A percentile compares a stretch with the other conserved stretches of the same genome.
phyloP scores from a whole-genome alignment of 305 asterid genomes.

The Petunia hybrid region DNA sequence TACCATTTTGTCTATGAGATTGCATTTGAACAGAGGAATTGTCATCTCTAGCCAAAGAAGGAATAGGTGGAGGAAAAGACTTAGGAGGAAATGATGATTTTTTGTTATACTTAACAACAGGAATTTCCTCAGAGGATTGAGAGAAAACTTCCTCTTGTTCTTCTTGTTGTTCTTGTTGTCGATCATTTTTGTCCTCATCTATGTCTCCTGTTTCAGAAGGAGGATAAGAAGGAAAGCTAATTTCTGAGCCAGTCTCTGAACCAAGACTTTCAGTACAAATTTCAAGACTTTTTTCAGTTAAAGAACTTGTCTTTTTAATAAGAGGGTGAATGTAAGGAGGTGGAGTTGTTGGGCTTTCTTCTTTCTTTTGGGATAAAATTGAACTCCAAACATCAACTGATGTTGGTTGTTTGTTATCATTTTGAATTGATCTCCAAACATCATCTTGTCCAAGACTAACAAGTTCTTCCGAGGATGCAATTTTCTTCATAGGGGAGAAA shows the following conservation, averaged over 20 bases:
- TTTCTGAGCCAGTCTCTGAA: conserved; percentile 82
- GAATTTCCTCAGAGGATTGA: conserved; percentile 45
- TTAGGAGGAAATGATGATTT: conserved; percentile 47
- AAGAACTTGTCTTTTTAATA: conserved; percentile 53
- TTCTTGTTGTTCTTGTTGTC: not conserved
- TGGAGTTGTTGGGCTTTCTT: conserved; percentile 32
- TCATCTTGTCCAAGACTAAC: conserved; percentile 32
- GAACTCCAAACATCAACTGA: conserved; percentile 52
- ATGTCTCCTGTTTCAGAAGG: conserved; percentile 42
- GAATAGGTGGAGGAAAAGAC: conserved; percentile 77
- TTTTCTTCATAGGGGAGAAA: conserved; percentile 49
- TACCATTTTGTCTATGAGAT: conserved; percentile 65
- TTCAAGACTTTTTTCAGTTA: conserved; percentile 76
- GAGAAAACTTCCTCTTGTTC: conserved; percentile 21
- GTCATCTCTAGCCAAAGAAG: conserved; percentile 56
- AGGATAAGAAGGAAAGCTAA: conserved; percentile 47
- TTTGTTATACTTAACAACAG: conserved; percentile 49
- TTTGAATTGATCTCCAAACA: conserved; percentile 42
- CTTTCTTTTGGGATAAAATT: conserved; percentile 52
- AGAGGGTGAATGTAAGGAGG: conserved; percentile 70
- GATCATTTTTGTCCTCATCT: conserved; percentile 34
- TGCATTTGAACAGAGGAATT: conserved; percentile 66
- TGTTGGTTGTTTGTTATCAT: not conserved
- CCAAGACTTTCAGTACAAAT: conserved; percentile 91
- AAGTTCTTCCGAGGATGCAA: conserved; percentile 40